These are phyloP conservation scores for Penicillium concentricum DNA, from an alignment of 2,329 filamentous ascomycete genomes.

Conservation along the genomic window DNA sequence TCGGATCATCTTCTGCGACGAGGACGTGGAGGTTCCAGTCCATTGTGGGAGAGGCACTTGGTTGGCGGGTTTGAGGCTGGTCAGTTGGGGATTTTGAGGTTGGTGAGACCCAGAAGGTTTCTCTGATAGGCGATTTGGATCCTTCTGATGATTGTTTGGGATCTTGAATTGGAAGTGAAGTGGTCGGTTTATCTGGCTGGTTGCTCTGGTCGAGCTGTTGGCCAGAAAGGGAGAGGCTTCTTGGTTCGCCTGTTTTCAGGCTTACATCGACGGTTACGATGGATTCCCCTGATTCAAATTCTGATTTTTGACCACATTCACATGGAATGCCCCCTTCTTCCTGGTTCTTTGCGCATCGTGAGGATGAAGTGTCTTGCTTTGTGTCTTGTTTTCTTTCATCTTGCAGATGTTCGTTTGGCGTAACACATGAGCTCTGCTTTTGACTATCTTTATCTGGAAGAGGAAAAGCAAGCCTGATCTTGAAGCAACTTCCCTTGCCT, in stretches of 20 bases:
- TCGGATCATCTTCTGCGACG: slow-evolving; percentile 83
- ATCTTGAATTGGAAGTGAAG: background rate
- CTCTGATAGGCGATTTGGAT: background rate
- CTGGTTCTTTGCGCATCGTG: background rate
- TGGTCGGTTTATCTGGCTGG: background rate
- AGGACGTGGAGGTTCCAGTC: slow-evolving; percentile 52
- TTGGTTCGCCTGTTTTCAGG: slow-evolving; percentile 13
- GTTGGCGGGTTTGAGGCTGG: background rate
- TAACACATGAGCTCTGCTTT: background rate
- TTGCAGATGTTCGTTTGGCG: background rate
- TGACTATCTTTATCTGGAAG: slow-evolving; percentile 49
- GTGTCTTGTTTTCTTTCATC: background rate
- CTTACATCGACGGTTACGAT: slow-evolving; percentile 13
- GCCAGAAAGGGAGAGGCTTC: slow-evolving; percentile 10
- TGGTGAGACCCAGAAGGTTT: background rate
- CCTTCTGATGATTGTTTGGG: background rate
- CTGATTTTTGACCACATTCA: slow-evolving; percentile 10
- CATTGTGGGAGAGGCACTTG: background rate
- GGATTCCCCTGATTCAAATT: background rate
- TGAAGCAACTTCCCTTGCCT: slow-evolving; percentile 76
- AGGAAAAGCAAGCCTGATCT: slow-evolving; percentile 73
- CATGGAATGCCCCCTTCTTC: slow-evolving; percentile 4
- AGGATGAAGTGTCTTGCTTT: background rate
- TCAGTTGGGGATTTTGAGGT: background rate
- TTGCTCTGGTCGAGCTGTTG: slow-evolving; percentile 2